These are phyloP conservation scores for Monosporozyma solicola DNA, from an alignment of 805 yeast genomes.

Conservation along the genomic window DNA sequence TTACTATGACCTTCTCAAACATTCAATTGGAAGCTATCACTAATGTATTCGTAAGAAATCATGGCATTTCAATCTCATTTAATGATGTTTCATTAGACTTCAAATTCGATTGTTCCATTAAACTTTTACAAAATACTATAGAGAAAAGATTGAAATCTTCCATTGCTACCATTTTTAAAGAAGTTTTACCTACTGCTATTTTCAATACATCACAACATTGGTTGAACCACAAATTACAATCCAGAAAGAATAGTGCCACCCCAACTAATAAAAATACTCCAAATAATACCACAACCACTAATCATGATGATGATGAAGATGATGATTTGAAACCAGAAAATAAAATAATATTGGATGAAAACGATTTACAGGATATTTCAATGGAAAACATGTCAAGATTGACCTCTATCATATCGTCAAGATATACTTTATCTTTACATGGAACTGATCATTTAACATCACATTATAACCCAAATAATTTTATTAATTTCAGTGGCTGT, in stretches of 20 bases:
- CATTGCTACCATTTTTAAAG: slow-evolving; percentile 28
- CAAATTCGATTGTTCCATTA: slow-evolving; percentile 30
- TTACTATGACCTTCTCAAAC: slow-evolving; percentile 27
- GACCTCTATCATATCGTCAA: slow-evolving; percentile 57
- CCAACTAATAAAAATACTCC: background rate
- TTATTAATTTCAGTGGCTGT: slow-evolving; percentile 29
- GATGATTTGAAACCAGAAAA: background rate
- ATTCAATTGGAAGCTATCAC: slow-evolving; percentile 29
- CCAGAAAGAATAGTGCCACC: background rate
- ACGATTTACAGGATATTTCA: slow-evolving; percentile 38
- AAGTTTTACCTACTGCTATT: slow-evolving; percentile 27
- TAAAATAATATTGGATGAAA: slow-evolving; percentile 18
- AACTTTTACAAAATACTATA: slow-evolving; percentile 27
- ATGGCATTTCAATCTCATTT: slow-evolving; percentile 30
- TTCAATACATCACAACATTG: slow-evolving; percentile 29
- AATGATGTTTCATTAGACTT: slow-evolving; percentile 31
- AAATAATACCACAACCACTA: background rate
- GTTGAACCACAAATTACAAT: slow-evolving; percentile 13
- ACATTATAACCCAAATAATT: slow-evolving; percentile 23
- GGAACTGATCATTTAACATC: slow-evolving; percentile 35
- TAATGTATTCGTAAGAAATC: slow-evolving; percentile 26
- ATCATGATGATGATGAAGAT: background rate
- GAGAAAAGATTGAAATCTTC: slow-evolving; percentile 29
- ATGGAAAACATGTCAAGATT: slow-evolving; percentile 61
- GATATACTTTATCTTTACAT: slow-evolving; percentile 71